Evolutionary conservation across 2,329 filamentous ascomycete species (phyloP), one percentile per base, ranked within the genome.

Genomic region (Graphilbum sp.): DNA sequence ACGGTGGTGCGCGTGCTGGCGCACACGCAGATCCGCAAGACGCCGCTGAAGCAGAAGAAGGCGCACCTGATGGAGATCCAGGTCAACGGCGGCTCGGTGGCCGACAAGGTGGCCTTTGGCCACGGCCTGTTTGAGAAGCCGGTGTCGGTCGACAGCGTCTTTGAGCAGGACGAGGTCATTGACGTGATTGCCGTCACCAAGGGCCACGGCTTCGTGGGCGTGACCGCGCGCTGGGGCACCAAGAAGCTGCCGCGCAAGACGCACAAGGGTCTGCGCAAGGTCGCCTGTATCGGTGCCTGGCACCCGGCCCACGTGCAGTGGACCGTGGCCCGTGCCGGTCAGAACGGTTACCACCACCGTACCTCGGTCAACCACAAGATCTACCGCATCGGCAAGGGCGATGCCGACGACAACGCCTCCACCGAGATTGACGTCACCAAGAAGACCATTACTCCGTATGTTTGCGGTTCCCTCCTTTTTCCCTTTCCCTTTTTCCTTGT

Each of bases 161-260:
- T 98, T 69, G 90, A 98, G 82, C 78, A 92, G 74, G 85, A 98
- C 62, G 90, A 98, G 83, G 82, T 98, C 75, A 92, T 98, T 57
- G 90, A 98, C 63, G 81, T 92, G 62, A 95, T 98, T 57, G 90
- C 88, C 61, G 87, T 98, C 62, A 98, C 90, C 75, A 96, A 94
- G 80, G 90, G 90, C 75, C 86, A 96, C 74, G 90, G 90, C 64
- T 96, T 84, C 82, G 73, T 74, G 63, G 90, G 90, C 81, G 90
- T 98, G 57, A 98, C 90, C 51, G 73, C 79, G 66, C 79, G 90
- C 71, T 98, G 90, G 90, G 90, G 90, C 57, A 98, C 90, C 72
- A 98, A 95, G 84, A 98, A 96, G 85, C 85, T 98, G 59, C 90
- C 90, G 54, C 85, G 90, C 63, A 98, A 98, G 86, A 98, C 90